phyloP scores from a whole-genome alignment of 1,284 basidiomycete genomes.

The Melampsora americana region DNA sequence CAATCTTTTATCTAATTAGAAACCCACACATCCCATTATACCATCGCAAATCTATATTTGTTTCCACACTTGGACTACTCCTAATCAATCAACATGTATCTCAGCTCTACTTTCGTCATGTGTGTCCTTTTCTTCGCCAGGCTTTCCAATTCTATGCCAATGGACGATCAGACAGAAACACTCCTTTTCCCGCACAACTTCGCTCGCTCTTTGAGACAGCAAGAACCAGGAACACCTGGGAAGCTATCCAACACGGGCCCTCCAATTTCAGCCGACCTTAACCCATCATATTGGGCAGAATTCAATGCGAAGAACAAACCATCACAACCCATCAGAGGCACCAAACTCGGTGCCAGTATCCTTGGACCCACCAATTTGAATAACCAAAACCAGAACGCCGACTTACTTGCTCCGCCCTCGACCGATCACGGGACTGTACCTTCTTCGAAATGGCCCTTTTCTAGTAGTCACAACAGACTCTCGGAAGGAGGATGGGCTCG shows the following conservation, averaged over 20 bases:
- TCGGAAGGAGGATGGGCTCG: slow-evolving; percentile 71
- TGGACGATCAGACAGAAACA: not conserved
- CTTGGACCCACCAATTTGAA: slow-evolving; percentile 28
- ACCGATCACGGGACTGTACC: slow-evolving; percentile 65
- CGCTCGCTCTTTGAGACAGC: not conserved
- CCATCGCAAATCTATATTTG: no score
- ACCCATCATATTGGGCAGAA: slow-evolving; percentile 3
- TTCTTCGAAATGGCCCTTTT: slow-evolving; percentile 71
- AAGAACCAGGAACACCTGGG: not conserved
- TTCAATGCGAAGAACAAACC: not conserved
- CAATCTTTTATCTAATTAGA: no score
- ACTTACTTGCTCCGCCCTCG: slow-evolving; percentile 64
- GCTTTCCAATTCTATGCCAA: not conserved
- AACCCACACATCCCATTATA: no score
- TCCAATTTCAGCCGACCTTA: not conserved
- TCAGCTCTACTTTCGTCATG: not conserved
- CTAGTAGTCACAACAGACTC: slow-evolving; percentile 66
- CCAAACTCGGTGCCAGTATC: slow-evolving; percentile 34
- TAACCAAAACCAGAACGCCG: slow-evolving; percentile 48
- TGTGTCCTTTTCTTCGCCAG: not conserved
- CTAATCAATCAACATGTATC: not conserved
- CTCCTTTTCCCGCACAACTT: not conserved
- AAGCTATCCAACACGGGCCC: not conserved
- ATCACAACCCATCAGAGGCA: slow-evolving; percentile 39
- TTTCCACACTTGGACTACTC: no score